Base-by-base conservation (phyloP, 2,329 filamentous ascomycete genomes). In the Fusarium verrucosum region DNA sequence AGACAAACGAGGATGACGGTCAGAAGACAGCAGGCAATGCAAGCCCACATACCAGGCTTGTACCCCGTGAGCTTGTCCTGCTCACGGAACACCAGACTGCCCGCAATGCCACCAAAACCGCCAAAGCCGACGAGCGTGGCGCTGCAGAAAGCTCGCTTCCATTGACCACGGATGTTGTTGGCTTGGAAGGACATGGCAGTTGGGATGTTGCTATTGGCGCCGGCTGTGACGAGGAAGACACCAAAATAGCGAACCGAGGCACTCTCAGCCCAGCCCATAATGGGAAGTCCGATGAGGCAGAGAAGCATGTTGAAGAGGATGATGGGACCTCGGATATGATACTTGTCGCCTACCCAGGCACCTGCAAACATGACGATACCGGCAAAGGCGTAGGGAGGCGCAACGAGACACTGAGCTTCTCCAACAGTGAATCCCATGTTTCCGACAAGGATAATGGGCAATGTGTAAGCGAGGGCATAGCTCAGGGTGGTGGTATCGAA, bases 131-230 rank as follows among this genome's bases (percentile, higher is more conserved):
- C 89, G 3, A 94, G 83, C 0, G 88, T 89, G 4, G 92, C 90
- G 58, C 87, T 91, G 74, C 87, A 89, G 68, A 95, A 89, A 1
- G 92, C 92, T 43, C 92, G 87, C 80, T 94, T 96, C 91, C 92
- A 96, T 78, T 95, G 92, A 0, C 92, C 92, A 50, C 91, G 88
- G 72, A 96, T 89, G 77, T 96, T 96, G 78, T 94, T 95, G 37
- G 91, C 91, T 79, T 94, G 92, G 79, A 92, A 95, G 0, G 91
- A 85, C 80, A 96, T 87, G 41, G 87, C 82, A 3, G 87, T 82
- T 0, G 92, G 92, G 6, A 94, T 82, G 73, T 95, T 95, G 65
- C 88, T 85, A 76, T 93, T 93, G 64, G 89, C 87, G 9, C 90
- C 92, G 1, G 90, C 89, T 0, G 90, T 89, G n/a, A 87, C 84